These are phyloP conservation scores for Aaosphaeria pasadenensis DNA, from an alignment of 2,329 filamentous ascomycete species.

Conservation along the genomic window DNA sequence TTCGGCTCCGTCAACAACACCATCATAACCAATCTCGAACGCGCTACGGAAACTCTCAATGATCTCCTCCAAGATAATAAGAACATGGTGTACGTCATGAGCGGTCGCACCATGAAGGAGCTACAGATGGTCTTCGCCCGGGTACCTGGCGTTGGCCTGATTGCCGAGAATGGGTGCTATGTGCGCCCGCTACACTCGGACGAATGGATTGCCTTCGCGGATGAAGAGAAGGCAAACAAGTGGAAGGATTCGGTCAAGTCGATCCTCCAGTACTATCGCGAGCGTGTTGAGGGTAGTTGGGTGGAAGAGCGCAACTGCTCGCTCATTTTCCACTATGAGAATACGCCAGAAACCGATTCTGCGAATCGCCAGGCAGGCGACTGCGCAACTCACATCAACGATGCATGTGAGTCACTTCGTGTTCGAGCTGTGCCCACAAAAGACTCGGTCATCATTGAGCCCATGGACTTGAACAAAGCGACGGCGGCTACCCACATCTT, in stretches of 20 bases:
- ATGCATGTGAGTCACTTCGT: conserved; percentile 78
- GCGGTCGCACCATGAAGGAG: conserved; percentile 80
- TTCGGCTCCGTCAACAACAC: conserved; percentile 83
- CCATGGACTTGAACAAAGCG: conserved; percentile 81
- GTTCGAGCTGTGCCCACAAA: conserved; percentile 82
- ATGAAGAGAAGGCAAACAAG: conserved; percentile 63
- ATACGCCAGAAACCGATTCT: conserved; percentile 70
- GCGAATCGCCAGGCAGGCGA: conserved; percentile 81
- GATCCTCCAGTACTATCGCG: conserved; percentile 85
- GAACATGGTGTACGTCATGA: conserved; percentile 94
- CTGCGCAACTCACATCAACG: conserved; percentile 92
- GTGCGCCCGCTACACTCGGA: conserved; percentile 65
- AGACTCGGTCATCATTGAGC: conserved; percentile 78
- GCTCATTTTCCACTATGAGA: conserved; percentile 85
- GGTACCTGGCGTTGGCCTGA: conserved; percentile 79
- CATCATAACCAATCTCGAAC: conserved; percentile 80
- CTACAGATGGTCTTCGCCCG: conserved; percentile 82
- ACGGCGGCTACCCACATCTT: conserved; percentile 77
- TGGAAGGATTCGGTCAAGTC: conserved; percentile 84
- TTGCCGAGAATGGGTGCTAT: conserved; percentile 94
- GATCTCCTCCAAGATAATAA: conserved; percentile 75
- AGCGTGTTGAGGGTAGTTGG: conserved; percentile 82
- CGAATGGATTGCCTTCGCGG: conserved; percentile 75
- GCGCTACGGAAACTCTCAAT: conserved; percentile 77
- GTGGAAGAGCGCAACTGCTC: conserved; percentile 92